phyloP scores from a whole-genome alignment of 805 yeast species.

The Candida gorgasii region DNA sequence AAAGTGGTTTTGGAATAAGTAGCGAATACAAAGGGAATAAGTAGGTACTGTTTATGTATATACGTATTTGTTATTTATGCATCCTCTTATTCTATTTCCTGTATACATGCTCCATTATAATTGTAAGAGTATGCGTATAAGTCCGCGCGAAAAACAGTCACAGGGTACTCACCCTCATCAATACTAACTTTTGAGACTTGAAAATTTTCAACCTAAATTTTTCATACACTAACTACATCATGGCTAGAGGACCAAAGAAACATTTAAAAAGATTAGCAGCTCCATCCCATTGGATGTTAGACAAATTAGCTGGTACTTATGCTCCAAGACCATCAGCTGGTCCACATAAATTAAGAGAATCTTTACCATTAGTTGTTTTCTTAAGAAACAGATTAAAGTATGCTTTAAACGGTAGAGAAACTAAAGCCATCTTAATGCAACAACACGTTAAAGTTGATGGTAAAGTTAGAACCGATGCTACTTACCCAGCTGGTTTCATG shows the following conservation, averaged over 20 bases:
- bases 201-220: constrained; percentile 7
- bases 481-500: constrained; percentile 99
- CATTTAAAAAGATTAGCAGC: constrained; percentile 99
- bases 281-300: constrained; percentile 99
- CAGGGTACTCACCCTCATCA: constrained; percentile 7
- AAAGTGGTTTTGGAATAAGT: constrained; percentile 15
- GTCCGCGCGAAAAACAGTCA: constrained; percentile 8
- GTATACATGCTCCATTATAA: too few species aligned
- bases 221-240: constrained; percentile 5
- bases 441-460: constrained; percentile 98
- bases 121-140: too few species aligned
- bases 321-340: constrained; percentile 99
- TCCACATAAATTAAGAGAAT: constrained; percentile 99
- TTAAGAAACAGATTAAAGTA: constrained; percentile 98
- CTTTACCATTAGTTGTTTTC: constrained; percentile 94
- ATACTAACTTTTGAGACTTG: background rate
- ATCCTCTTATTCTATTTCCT: background rate
- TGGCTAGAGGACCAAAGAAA: constrained; percentile 60
- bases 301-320: constrained; percentile 98
- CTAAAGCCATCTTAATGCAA: constrained; percentile 97
- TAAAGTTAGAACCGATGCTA: constrained; percentile 98
- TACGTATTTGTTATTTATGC: background rate
- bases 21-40: background rate
- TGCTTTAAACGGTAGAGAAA: constrained; percentile 98
- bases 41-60: background rate